Conservation (phyloP, 2,329 filamentous ascomycete genomes). For the Gnomoniopsis sp. region DNA sequence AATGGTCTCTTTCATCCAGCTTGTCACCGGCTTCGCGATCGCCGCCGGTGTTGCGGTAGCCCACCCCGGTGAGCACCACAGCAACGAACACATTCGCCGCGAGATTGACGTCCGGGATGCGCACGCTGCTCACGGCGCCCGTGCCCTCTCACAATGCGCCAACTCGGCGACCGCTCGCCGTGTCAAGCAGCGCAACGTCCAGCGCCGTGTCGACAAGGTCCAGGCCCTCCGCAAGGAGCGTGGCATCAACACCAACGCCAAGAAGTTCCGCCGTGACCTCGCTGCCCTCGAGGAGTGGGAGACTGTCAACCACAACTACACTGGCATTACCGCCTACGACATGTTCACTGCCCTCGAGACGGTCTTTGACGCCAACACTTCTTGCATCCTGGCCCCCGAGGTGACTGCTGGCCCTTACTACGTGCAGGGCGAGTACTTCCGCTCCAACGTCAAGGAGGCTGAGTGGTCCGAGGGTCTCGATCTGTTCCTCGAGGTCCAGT, state of each 20-base stretch:
- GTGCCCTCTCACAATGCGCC: slow-evolving; percentile 37
- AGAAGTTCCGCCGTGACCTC: slow-evolving; percentile 31
- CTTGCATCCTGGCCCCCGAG: slow-evolving; percentile 32
- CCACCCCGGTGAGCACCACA: slow-evolving; percentile 31
- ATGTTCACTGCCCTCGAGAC: slow-evolving; percentile 31
- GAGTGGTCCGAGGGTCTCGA: slow-evolving; percentile 37
- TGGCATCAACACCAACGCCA: slow-evolving; percentile 26
- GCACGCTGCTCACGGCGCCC: slow-evolving; percentile 28
- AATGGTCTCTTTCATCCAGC: slow-evolving; percentile 15
- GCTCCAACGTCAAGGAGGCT: slow-evolving; percentile 40
- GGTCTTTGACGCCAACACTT: slow-evolving; percentile 32
- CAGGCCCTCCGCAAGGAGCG: slow-evolving; percentile 36
- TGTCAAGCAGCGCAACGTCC: slow-evolving; percentile 36
- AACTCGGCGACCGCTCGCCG: slow-evolving; percentile 35
- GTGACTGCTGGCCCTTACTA: slow-evolving; percentile 33
- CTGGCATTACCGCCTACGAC: slow-evolving; percentile 24
- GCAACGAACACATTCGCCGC: slow-evolving; percentile 28
- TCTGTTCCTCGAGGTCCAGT: slow-evolving; percentile 34
- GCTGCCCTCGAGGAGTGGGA: slow-evolving; percentile 31
- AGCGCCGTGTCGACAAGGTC: slow-evolving; percentile 37
- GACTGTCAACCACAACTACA: slow-evolving; percentile 32
- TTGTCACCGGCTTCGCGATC: slow-evolving; percentile 8
- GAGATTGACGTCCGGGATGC: slow-evolving; percentile 31
- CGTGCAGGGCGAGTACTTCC: slow-evolving; percentile 42
- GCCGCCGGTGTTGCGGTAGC: slow-evolving; percentile 26